A percentile compares a stretch with the other conserved stretches of the same genome.
These are phyloP conservation scores for Boletus calvinii DNA, from an alignment of 1,284 basidiomycete species.

Conservation along the genomic window DNA sequence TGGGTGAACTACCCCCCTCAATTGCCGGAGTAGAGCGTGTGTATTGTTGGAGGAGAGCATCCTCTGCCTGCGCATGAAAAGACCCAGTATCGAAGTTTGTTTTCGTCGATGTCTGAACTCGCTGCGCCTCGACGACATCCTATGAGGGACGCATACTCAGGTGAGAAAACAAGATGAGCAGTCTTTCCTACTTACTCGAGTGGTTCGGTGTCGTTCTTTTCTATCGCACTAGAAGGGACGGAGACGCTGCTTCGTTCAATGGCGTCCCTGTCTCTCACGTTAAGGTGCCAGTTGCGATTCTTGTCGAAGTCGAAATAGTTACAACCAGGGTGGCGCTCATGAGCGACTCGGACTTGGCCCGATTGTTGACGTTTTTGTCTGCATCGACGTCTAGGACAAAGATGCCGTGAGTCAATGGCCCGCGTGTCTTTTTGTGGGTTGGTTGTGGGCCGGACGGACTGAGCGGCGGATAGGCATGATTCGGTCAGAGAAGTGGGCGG, in stretches of 20 bases:
- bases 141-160: background rate
- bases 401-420: conserved; percentile 16
- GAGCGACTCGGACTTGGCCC: conserved; percentile 8
- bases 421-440: conserved; percentile 11
- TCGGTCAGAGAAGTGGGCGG: no score
- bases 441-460: background rate
- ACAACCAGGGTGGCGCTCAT: no score
- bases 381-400: conserved; percentile 9
- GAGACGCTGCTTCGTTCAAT: no score
- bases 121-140: background rate
- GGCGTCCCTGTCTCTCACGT: no score
- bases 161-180: background rate
- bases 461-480: conserved; percentile 19
- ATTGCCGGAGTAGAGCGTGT: background rate
- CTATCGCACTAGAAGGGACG: no score
- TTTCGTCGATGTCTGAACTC: background rate
- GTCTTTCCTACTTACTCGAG: background rate
- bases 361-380: conserved; percentile 8
- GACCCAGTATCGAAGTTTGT: background rate
- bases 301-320: conserved; percentile 19
- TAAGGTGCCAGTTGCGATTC: no score
- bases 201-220: no score
- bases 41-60: background rate
- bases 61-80: background rate
- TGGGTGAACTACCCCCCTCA: background rate